Percentiles rank a stretch among this genome's conserved stretches.
Evolutionary conservation across 2,329 filamentous ascomycete genomes (phyloP).

Genomic region (Calonectria pauciramosa): DNA sequence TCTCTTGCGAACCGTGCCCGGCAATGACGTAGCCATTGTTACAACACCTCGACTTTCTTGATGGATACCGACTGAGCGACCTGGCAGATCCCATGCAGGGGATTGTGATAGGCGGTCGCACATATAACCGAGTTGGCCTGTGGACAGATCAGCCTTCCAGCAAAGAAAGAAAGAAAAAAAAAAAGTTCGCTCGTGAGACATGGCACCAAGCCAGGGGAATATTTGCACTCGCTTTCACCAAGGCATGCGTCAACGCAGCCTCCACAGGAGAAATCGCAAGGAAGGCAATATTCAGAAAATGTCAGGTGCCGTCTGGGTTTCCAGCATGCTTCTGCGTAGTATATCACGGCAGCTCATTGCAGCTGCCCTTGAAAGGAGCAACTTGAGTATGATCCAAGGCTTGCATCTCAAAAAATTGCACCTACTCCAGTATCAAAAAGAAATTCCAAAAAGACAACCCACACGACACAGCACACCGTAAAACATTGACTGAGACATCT

Average conservation of each 20-base stretch:
- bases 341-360: neutral
- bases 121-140: neutral
- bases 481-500: neutral
- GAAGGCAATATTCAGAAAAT: constrained; percentile 9
- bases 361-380: neutral
- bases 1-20: neutral
- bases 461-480: neutral
- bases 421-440: neutral
- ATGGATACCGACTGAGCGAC: neutral
- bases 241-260: neutral
- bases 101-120: neutral
- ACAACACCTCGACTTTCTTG: neutral
- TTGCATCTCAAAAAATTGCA: neutral
- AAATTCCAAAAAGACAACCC: neutral
- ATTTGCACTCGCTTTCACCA: neutral
- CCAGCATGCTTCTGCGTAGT: neutral
- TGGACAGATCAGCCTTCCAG: neutral
- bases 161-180: neutral
- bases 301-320: neutral
- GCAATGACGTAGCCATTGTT: neutral
- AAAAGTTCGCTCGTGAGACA: neutral
- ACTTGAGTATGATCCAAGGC: neutral
- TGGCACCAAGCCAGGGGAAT: neutral
- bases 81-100: neutral
- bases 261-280: neutral